Evolutionary conservation across 805 yeast genomes (phyloP), one percentile per base, ranked within the genome.

Genomic region (Nakazawaea wickerhamii): DNA sequence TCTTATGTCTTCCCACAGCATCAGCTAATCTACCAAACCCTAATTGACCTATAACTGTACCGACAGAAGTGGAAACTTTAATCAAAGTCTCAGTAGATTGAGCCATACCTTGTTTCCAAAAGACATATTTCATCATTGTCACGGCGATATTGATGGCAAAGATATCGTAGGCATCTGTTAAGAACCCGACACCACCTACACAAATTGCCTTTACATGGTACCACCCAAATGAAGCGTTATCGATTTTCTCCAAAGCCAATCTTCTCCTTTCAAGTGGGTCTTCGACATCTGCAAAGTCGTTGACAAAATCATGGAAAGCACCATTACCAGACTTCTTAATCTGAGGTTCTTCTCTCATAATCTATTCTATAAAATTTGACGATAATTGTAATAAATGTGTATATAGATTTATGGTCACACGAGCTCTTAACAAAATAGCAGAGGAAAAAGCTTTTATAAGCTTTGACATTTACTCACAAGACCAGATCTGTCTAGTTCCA

Each of bases 101-200:
- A 21, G 91, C 88, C 46, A 81, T 75, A 20, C 47, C 36, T 44
- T 75, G 73, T 31, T 38, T 60, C 85, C 86, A 84, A 70, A 61
- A 83, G 38, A 80, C 88, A 54, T 79, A 78, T 26, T 73, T 61
- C 72, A 84, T 63, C 85, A 84, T 82, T 45, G 86, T 56, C 40
- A 81, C 63, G 60, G 81, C 87, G 68, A 84, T 67, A 64, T 81
- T 82, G 51, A 84, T 84, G 51, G 91, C 86, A 55, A 84, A 85
- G 50, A 85, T 81, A 68, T 84, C 93, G 61, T 84, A 84, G 35
- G 91, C 77, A 64, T 84, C 95, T 17, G 91, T 84, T 64, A 85
- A 64, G 74, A 84, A 84, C 57, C 95, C 95, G 47, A 84, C 87
- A 67, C 93, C 82, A 9, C 90, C 90, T 57, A 82, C 83, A 61